Percentiles rank a stretch among this genome's conserved stretches.
phyloP scores from a whole-genome alignment of 2,329 filamentous ascomycete genomes.

The Aciculosporium take region DNA sequence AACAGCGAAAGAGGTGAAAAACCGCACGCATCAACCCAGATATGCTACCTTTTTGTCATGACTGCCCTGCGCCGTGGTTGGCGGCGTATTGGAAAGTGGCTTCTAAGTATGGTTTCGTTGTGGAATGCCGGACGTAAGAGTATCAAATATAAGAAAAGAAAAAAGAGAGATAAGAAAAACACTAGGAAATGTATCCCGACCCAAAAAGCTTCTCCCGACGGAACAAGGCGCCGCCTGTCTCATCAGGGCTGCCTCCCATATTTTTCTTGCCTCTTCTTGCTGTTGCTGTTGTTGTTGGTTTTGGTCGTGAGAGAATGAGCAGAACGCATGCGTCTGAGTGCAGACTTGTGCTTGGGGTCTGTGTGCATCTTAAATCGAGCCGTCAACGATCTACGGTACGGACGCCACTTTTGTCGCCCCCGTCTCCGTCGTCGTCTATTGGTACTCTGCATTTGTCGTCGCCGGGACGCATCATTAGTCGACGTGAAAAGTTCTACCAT shows the following conservation, averaged over 20 bases:
- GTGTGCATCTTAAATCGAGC: neutral
- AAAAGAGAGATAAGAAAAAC: neutral
- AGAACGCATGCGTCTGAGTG: neutral
- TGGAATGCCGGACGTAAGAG: slow-evolving; percentile 20
- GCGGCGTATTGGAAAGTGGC: slow-evolving; percentile 23
- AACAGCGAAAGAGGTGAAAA: slow-evolving; percentile 12
- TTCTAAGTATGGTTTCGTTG: slow-evolving; percentile 21
- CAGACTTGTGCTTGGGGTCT: neutral
- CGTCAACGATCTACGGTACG: neutral
- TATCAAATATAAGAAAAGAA: slow-evolving; percentile 4
- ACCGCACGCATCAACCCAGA: slow-evolving; percentile 16
- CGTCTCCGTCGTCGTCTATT: slow-evolving; percentile 4
- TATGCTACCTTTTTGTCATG: slow-evolving; percentile 21
- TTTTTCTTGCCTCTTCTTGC: neutral
- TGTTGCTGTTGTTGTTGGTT: neutral
- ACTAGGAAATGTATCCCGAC: slow-evolving; percentile 1
- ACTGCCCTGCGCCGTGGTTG: slow-evolving; percentile 25
- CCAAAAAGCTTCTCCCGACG: neutral
- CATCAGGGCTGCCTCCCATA: neutral
- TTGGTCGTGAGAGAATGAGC: neutral
- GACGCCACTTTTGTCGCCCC: slow-evolving; percentile 3
- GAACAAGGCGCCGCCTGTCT: neutral
- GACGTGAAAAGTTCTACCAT: neutral
- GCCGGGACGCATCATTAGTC: neutral
- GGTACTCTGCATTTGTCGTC: neutral